Base-by-base conservation (phyloP, 345 rosid species). In the Melaleuca quinquenervia region DNA sequence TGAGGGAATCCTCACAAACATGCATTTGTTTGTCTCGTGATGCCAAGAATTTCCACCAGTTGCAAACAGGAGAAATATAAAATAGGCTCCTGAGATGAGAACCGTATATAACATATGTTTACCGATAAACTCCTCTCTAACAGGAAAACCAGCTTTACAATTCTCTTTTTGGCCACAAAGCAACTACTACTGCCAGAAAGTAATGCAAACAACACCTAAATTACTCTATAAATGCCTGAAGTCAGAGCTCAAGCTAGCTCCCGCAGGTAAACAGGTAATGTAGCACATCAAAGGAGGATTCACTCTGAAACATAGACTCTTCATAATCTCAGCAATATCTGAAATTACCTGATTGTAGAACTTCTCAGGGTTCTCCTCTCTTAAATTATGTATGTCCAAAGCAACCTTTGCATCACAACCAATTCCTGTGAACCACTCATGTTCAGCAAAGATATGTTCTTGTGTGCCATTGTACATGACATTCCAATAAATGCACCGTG, bases 381-480 rank as follows among this genome's bases (percentile, higher is more conserved):
- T 91, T 84, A 92, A 86, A 86, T 92, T 92, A 90, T 95, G 98
- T 88, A 95, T 94, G 85, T 96, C 98, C 89, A 93, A 87, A 82
- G 98, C 98, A 44, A 96, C 96, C 93, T 96, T 96, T 36, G 98
- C 98, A 91, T 96, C 98, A 91, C 96, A 95, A 18, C 98, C 98
- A 83, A 95, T 86, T 82, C 98, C 98, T 96, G 90, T 21, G 60
- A 41, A 45, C 76, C 52, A 60, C 78, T 32, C 48, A 32, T 16
- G 78, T 24, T 70, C 78, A 70, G 78, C 78, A 70, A 32, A 70
- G 29, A 32, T 16, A 32, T 20, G 48, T 70, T 70, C 48, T 70
- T 18, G 48, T 32, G 78, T 70, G 78, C 78, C 45, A 70, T 70
- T 36, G 36, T 70, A 70, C 24, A 70, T 70, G 48, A 70, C 24